A percentile compares a stretch with the other conserved stretches of the same genome.
phyloP scores from a whole-genome alignment of 768 basidiomycete genomes.

The Guyanaporus albipodus region DNA sequence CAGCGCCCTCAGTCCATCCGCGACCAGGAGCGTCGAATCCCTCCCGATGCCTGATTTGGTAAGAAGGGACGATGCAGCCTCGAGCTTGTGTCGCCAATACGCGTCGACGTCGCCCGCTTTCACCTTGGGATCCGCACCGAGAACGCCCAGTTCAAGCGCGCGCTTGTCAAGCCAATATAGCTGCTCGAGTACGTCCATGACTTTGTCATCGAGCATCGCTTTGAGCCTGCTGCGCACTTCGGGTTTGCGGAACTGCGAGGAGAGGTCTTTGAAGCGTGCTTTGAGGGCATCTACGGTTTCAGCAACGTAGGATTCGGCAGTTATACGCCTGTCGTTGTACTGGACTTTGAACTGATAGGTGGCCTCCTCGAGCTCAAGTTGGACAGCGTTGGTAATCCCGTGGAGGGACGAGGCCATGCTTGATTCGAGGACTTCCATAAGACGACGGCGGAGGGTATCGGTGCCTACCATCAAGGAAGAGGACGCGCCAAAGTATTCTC shows the following conservation, averaged over 20 bases:
- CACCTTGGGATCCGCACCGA: conserved; percentile 67
- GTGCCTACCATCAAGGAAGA: conserved; percentile 86
- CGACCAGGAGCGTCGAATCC: conserved; percentile 90
- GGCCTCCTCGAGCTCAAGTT: conserved; percentile 94
- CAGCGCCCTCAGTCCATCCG: conserved; percentile 84
- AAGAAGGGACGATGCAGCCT: conserved; percentile 86
- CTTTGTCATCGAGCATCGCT: conserved; percentile 89
- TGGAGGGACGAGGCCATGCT: conserved; percentile 97
- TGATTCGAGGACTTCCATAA: conserved; percentile 97
- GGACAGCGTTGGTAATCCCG: conserved; percentile 94
- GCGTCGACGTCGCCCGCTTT: conserved; percentile 76
- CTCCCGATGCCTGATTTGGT: conserved; percentile 96
- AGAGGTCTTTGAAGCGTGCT: conserved; percentile 81
- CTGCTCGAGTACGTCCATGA: conserved; percentile 96
- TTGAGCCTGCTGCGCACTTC: conserved; percentile 87
- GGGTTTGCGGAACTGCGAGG: conserved; percentile 82
- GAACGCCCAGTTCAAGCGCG: conserved; percentile 63
- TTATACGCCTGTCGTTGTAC: conserved; percentile 92
- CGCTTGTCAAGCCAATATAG: conserved; percentile 96
- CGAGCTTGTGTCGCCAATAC: conserved; percentile 96
- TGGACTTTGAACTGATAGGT: conserved; percentile 99
- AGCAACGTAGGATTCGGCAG: conserved; percentile 95
- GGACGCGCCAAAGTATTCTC: conserved; percentile 56
- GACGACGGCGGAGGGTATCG: conserved; percentile 78
- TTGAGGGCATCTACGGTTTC: conserved; percentile 95